Conservation (phyloP, 139 green algal genomes). For the Coelastrella sp. region DNA sequence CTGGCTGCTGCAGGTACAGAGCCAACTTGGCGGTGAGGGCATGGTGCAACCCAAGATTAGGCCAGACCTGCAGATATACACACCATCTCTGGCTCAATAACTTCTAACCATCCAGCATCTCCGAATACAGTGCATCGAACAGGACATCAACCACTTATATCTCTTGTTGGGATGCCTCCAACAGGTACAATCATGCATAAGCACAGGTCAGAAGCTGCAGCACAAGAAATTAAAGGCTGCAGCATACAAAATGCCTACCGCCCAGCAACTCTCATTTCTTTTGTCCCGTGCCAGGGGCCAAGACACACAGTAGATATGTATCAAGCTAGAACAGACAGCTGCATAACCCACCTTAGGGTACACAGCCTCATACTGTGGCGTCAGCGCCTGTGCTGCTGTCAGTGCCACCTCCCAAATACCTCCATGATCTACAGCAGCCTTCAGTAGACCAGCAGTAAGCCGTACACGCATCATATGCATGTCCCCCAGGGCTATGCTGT, state of each 20-base stretch:
- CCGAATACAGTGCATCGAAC: neutral
- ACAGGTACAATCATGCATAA: no score
- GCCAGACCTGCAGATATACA: conserved; percentile 47
- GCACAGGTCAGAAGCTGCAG: no score
- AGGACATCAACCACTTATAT: neutral
- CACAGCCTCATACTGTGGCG: conserved; percentile 53
- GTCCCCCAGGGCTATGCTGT: conserved; percentile 30
- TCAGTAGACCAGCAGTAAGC: conserved; percentile 55
- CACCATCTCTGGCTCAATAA: neutral
- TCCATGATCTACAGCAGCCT: conserved; percentile 53
- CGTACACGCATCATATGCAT: conserved; percentile 56
- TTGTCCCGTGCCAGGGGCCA: neutral
- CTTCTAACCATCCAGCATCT: neutral
- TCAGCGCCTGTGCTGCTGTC: conserved; percentile 48
- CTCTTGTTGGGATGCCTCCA: no score
- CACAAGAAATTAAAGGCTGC: no score
- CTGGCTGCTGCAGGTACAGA: conserved; percentile 52
- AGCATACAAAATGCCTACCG: no score
- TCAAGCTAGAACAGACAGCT: neutral
- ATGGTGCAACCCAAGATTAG: conserved; percentile 55
- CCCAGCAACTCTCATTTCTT: no score
- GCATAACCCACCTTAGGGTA: conserved; percentile 58
- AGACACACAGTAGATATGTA: neutral
- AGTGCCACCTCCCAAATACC: conserved; percentile 59
- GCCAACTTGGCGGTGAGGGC: conserved; percentile 62